Evolutionary conservation across 2,329 filamentous ascomycete genomes (phyloP), one percentile per base, ranked within the genome.

Genomic region (Penicillium olsonii): DNA sequence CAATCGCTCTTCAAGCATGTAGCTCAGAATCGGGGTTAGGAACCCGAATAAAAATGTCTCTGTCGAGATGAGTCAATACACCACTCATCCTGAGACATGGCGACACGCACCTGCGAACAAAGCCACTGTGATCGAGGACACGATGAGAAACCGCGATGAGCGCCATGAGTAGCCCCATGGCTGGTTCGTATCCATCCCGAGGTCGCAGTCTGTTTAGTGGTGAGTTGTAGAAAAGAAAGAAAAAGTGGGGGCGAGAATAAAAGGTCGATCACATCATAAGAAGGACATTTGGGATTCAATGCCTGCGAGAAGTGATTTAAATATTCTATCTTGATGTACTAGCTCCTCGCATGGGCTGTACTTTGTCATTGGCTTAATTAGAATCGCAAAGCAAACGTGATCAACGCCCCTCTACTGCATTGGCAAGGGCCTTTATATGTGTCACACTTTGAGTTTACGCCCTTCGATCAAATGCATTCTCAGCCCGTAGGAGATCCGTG

Each of bases 11-110:
- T 59, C 49, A 5, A 64, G 29, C 45, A 66, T 63, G 26, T 55
- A 58, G 1, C 42, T 33, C 8, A 67, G 46, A n/a, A 65, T 62
- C 0, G 63, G 63, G 4, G 64, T 55, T 2, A 65, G 24, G 24
- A 61, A 64, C 2, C 51, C 50, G 20, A 61, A 65, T 1, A 64
- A 50, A 18, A 65, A 61, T 12, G 45, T 56, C 20, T 63, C 61
- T 63, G 29, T 50, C 26, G 45, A 34, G 8, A 29, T 45, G 46
- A 45, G 20, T 50, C 22, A 34, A 29, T 17, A 11, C 2, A 35
- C 15, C n/a, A 14, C 8, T 15, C 17, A 17, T 14, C 27, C 8
- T 40, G 34, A 39, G 22, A 37, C 22, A n/a, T 11, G 22, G 14
- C 33, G 15, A 22, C 19, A 47, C 48, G 17, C 29, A 52, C 50